Evolutionary conservation across 2,329 filamentous ascomycete genomes (phyloP).

Genomic region (Xylaria sp.): DNA sequence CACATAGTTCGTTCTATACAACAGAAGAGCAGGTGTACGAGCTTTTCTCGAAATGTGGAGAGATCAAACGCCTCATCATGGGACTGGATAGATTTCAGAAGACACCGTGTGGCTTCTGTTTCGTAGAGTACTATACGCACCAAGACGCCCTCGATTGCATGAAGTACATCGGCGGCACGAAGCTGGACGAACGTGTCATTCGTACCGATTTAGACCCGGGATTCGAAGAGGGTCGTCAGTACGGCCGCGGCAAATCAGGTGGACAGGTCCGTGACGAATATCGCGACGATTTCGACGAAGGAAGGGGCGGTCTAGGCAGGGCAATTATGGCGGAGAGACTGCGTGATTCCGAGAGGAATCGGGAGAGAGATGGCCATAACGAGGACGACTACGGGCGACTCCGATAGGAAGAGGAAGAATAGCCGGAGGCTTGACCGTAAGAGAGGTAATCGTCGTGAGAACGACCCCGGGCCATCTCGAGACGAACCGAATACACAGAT

Average conservation of each 20-base stretch:
- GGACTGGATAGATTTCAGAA: conserved; percentile 96
- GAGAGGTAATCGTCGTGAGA: background rate
- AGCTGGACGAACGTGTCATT: conserved; percentile 96
- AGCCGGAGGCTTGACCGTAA: conserved; percentile 4
- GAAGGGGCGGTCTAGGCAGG: conserved; percentile 87
- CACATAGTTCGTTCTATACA: conserved; percentile 87
- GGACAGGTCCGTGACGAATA: conserved; percentile 98
- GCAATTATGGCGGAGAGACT: conserved; percentile 68
- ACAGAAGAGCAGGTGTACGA: conserved; percentile 99
- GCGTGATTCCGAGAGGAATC: conserved; percentile 56
- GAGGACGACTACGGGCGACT: conserved; percentile 70
- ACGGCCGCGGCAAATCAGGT: conserved; percentile 93
- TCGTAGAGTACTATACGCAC: conserved; percentile 99
- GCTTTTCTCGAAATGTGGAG: conserved; percentile 93
- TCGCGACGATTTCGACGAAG: conserved; percentile 95
- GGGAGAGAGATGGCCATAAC: conserved; percentile 51
- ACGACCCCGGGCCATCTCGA: no score
- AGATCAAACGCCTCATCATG: conserved; percentile 98
- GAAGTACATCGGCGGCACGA: conserved; percentile 98
- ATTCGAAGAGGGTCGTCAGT: conserved; percentile 95
- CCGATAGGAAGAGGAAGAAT: conserved; percentile 55
- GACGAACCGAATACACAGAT: no score
- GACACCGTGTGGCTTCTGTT: conserved; percentile 98
- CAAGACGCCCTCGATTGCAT: conserved; percentile 97
- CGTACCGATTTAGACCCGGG: conserved; percentile 95